Base-by-base conservation (phyloP, 2,329 filamentous ascomycete genomes). In the Colletotrichum chrysophilum region DNA sequence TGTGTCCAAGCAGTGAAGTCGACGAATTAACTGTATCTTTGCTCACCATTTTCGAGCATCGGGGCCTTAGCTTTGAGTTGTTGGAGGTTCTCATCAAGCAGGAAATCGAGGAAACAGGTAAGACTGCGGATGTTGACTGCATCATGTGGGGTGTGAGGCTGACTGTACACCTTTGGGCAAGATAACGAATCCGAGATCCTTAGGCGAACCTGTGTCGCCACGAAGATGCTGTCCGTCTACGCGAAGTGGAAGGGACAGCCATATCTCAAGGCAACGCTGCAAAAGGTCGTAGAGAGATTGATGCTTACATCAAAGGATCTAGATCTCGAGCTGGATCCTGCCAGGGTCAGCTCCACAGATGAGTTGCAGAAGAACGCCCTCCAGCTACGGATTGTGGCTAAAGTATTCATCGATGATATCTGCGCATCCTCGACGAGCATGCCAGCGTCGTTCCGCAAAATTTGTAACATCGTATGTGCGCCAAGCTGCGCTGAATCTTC, bases 351-450 rank as follows among this genome's bases (percentile, higher is more conserved):
- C 43, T 91, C 91, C 0, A 84, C 87, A 2, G 92, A 94, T 78
- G 92, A 94, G 78, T 85, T 94, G 4, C 86, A 93, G 79, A 93
- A 92, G 79, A 94, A 94, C 80, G 91, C 91, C 4, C 82, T 92
- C 16, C 92, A 94, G 80, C 86, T 94, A 56, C 89, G 91, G 68
- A 91, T 93, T 38, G 92, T 94, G 10, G 91, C 93, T 2, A 93
- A 93, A 79, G 92, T 94, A 7, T 94, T 94, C 79, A 93, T 94
- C 70, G 92, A 94, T 70, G 92, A 93, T 78, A 94, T 94, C 24
- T 93, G 91, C 78, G 89, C 89, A 64, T 94, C 92, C 3, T 88
- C 90, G 6, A 82, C 87, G 12, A 90, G 87, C 78, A 93, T 94
- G 52, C 93, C 93, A 1, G 81, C 89, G 6, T 89, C 91, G 9